These are phyloP conservation scores for Talaromyces nanjingensis DNA, from an alignment of 495 filamentous ascomycete genomes.

Conservation along the genomic window DNA sequence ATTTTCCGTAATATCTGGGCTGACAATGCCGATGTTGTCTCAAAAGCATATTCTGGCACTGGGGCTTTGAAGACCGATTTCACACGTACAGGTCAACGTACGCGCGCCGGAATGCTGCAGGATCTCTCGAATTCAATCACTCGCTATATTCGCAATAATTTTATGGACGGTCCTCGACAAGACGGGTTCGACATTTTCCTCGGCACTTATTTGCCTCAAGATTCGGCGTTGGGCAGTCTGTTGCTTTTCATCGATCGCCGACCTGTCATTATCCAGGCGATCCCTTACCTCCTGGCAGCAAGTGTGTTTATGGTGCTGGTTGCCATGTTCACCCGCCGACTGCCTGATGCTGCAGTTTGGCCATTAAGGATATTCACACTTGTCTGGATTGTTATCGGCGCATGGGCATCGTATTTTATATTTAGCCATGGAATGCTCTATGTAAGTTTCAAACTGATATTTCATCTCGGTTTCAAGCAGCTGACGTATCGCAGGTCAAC, in stretches of 20 bases:
- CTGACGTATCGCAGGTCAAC: slow-evolving; percentile 61
- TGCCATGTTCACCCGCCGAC: slow-evolving; percentile 60
- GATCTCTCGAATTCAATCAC: slow-evolving; percentile 78
- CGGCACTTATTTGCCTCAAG: slow-evolving; percentile 69
- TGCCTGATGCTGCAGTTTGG: slow-evolving; percentile 63
- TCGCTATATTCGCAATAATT: slow-evolving; percentile 85
- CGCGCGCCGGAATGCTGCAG: slow-evolving; percentile 70
- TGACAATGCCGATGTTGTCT: slow-evolving; percentile 94
- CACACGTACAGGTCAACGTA: slow-evolving; percentile 81
- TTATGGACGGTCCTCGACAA: slow-evolving; percentile 84
- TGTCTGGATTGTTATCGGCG: slow-evolving; percentile 62
- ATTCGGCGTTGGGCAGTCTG: slow-evolving; percentile 52
- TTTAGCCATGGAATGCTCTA: slow-evolving; percentile 80
- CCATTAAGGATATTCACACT: slow-evolving; percentile 72
- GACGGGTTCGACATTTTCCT: slow-evolving; percentile 94
- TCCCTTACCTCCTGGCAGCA: slow-evolving; percentile 84
- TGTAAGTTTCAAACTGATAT: slow-evolving; percentile 49
- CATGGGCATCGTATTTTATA: slow-evolving; percentile 69
- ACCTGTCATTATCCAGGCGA: slow-evolving; percentile 76
- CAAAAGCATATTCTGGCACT: slow-evolving; percentile 85
- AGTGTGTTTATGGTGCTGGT: slow-evolving; percentile 83
- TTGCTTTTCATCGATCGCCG: slow-evolving; percentile 79
- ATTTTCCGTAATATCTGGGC: slow-evolving; percentile 96
- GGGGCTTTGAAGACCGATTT: slow-evolving; percentile 96
- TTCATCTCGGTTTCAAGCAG: not conserved